phyloP scores from a whole-genome alignment of 1,284 basidiomycete genomes.

The Entoloma clypeatum region DNA sequence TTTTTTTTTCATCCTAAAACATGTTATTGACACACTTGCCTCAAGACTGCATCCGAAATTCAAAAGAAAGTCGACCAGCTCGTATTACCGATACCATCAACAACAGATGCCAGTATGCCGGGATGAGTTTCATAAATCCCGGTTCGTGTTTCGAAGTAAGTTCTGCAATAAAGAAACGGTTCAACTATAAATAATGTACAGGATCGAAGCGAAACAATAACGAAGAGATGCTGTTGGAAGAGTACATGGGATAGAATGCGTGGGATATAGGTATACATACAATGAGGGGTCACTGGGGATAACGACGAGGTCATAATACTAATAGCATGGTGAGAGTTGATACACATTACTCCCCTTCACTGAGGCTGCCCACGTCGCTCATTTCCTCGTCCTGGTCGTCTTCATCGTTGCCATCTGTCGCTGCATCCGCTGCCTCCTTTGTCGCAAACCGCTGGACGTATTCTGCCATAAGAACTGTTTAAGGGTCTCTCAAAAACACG shows the following conservation, averaged over 20 bases:
- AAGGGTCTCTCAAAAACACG: not conserved
- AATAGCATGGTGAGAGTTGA: not conserved
- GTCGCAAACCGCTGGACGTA: constrained; percentile 85
- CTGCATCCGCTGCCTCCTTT: constrained; percentile 73
- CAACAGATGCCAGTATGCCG: constrained; percentile 21
- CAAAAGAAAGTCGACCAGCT: constrained; percentile 73
- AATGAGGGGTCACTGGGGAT: too few relatives aligned
- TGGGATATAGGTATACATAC: constrained; percentile 4
- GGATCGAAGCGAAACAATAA: constrained; percentile 10
- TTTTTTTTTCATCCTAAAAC: constrained; percentile 7
- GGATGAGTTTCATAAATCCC: constrained; percentile 14
- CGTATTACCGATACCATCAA: constrained; percentile 43
- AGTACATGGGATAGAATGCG: constrained; percentile 14
- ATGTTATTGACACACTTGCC: constrained; percentile 13
- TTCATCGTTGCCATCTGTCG: constrained; percentile 56
- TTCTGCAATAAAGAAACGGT: constrained; percentile 14
- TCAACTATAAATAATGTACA: constrained; percentile 17
- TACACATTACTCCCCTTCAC: constrained; percentile 61
- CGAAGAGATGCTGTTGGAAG: constrained; percentile 13
- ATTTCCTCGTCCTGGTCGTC: constrained; percentile 82
- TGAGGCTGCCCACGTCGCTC: constrained; percentile 90
- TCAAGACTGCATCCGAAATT: constrained; percentile 61
- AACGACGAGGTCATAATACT: constrained; percentile 6
- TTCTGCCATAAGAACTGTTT: constrained; percentile 46
- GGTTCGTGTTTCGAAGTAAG: too few relatives aligned